Percentiles rank a stretch among this genome's conserved stretches.
These are phyloP conservation scores for Diaporthe caulivora DNA, from an alignment of 2,329 filamentous ascomycete genomes.

Conservation along the genomic window DNA sequence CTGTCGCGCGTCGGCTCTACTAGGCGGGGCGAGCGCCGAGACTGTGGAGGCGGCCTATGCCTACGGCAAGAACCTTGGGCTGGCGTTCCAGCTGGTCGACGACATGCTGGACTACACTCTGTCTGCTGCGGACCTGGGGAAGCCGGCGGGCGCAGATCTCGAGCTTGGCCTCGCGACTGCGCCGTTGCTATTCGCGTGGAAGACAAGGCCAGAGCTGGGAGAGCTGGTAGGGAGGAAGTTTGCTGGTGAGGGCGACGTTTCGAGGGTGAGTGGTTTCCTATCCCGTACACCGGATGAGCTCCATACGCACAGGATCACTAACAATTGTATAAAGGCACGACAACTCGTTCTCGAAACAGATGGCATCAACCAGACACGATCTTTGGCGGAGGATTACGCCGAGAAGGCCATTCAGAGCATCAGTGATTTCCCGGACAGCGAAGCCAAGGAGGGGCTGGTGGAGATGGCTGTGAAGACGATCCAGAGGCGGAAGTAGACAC, in stretches of 20 bases:
- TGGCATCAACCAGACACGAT: constrained; percentile 92
- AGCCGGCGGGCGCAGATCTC: constrained; percentile 93
- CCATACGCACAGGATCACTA: constrained; percentile 6
- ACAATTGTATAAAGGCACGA: constrained; percentile 73
- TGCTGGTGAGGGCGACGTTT: constrained; percentile 83
- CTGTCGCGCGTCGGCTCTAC: constrained; percentile 87
- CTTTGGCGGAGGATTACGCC: constrained; percentile 89
- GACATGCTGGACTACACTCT: constrained; percentile 98
- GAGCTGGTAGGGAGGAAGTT: constrained; percentile 94
- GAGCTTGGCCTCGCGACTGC: constrained; percentile 95
- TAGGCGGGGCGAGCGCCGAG: constrained; percentile 80
- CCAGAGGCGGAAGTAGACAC: constrained; percentile 80
- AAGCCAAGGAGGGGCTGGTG: constrained; percentile 90
- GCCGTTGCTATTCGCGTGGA: constrained; percentile 95
- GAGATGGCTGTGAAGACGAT: constrained; percentile 96
- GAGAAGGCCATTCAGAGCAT: constrained; percentile 91
- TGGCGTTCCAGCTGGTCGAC: constrained; percentile 97
- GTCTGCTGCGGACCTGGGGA: constrained; percentile 86
- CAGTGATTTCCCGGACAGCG: constrained; percentile 87
- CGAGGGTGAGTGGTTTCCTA: constrained; percentile 70
- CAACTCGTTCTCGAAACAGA: constrained; percentile 85
- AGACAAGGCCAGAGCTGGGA: constrained; percentile 85
- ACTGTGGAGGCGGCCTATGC: constrained; percentile 92
- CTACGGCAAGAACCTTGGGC: constrained; percentile 92
- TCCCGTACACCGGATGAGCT: not conserved